phyloP scores from a whole-genome alignment of 805 yeast species.

The Starmerella bombi region DNA sequence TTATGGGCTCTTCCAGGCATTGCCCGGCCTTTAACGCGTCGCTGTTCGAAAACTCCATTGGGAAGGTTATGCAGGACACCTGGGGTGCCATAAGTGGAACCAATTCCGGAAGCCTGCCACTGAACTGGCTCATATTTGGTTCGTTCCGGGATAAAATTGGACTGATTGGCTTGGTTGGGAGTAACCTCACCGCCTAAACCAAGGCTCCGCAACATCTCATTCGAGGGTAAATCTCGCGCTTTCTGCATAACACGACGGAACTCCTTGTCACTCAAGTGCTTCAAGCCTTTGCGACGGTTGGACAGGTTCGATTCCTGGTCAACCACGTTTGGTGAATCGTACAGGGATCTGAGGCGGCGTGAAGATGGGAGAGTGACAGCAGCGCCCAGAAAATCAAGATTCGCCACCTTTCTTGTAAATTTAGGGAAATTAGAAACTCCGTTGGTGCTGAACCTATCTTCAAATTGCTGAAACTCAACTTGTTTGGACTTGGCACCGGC shows the following conservation, averaged over 20 bases:
- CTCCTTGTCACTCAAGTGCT: slow-evolving; percentile 15
- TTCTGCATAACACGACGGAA: slow-evolving; percentile 8
- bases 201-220: neutral
- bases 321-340: slow-evolving; percentile 7
- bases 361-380: slow-evolving; percentile 16
- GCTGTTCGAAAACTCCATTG: slow-evolving; percentile 20
- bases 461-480: slow-evolving; percentile 22
- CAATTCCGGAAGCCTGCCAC: slow-evolving; percentile 17
- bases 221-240: slow-evolving; percentile 3
- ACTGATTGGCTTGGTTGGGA: neutral
- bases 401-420: slow-evolving; percentile 21
- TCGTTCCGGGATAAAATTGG: neutral
- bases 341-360: slow-evolving; percentile 15
- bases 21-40: slow-evolving; percentile 22
- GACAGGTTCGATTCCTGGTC: slow-evolving; percentile 5
- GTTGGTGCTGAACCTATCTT: slow-evolving; percentile 23
- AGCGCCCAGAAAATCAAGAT: slow-evolving; percentile 25
- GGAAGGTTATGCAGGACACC: slow-evolving; percentile 26
- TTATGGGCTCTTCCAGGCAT: slow-evolving; percentile 12
- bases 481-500: slow-evolving; percentile 21
- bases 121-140: slow-evolving; percentile 4
- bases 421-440: slow-evolving; percentile 23
- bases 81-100: slow-evolving; percentile 25
- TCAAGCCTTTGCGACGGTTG: slow-evolving; percentile 12
- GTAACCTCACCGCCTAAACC: neutral